Percentiles rank a stretch among this genome's conserved stretches.
Conservation (phyloP, 192 early-diverging fungal genomes). For the Coemansia guatemalensis region DNA sequence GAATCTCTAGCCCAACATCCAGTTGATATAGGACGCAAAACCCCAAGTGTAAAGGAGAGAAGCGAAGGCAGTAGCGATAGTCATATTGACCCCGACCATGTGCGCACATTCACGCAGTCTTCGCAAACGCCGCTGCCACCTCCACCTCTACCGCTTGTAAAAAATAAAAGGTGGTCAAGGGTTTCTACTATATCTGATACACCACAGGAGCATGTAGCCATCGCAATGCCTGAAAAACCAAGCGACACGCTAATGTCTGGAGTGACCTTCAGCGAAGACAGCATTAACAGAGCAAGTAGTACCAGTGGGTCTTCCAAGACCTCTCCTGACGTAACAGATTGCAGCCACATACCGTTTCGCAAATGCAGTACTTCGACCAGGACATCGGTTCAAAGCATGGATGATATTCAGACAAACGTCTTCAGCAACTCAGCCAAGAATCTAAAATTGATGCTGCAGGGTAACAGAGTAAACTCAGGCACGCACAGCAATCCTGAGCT, state of each 20-base stretch:
- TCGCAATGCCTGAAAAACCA: neutral
- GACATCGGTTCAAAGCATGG: too few relatives aligned
- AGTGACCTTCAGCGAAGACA: constrained; percentile 9
- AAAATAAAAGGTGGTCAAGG: neutral
- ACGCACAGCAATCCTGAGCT: too few relatives aligned
- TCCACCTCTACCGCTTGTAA: neutral
- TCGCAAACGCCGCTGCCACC: neutral
- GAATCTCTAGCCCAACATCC: too few relatives aligned
- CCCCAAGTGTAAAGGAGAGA: neutral
- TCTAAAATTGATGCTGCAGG: neutral
- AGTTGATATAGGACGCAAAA: too few relatives aligned
- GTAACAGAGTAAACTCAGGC: too few relatives aligned
- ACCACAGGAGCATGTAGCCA: neutral
- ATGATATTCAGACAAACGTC: too few relatives aligned
- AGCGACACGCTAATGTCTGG: constrained; percentile 19
- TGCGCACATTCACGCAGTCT: constrained; percentile 10
- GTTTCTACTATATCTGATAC: neutral
- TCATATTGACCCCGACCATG: constrained; percentile 9
- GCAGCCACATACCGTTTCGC: too few relatives aligned
- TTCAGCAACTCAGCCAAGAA: too few relatives aligned
- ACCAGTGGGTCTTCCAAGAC: neutral
- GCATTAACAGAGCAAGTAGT: neutral
- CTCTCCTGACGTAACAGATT: neutral
- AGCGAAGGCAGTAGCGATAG: neutral
- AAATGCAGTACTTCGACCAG: too few relatives aligned